Evolutionary conservation across 148 eudicot species (phyloP).

Genomic region (Oxyria digyna): DNA sequence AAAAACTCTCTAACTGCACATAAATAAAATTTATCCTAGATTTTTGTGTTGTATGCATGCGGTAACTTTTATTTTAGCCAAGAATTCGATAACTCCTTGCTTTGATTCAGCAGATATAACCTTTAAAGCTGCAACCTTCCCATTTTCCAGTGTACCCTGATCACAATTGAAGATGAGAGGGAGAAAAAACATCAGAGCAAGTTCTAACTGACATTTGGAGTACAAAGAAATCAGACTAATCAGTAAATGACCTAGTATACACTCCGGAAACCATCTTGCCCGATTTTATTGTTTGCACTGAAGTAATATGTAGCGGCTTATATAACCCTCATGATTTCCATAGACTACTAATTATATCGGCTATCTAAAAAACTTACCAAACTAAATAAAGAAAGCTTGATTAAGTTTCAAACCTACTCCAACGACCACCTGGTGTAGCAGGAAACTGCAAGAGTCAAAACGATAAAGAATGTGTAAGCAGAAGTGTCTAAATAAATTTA

Average conservation of each 20-base stretch:
- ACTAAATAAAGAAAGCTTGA: slow-evolving; percentile 85
- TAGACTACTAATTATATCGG: neutral
- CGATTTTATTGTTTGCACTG: slow-evolving; percentile 2
- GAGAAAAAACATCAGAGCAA: neutral
- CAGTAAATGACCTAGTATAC: neutral
- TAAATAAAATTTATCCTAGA: too few species aligned
- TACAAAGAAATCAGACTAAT: neutral
- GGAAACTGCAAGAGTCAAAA: slow-evolving; percentile 53
- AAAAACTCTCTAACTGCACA: too few species aligned
- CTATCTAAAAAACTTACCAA: slow-evolving; percentile 17
- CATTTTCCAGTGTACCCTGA: slow-evolving; percentile 41
- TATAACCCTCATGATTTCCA: too few species aligned
- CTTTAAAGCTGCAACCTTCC: slow-evolving; percentile 38
- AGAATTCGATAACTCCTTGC: slow-evolving; percentile 40
- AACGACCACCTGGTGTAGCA: slow-evolving; percentile 93
- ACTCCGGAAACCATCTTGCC: slow-evolving; percentile 1
- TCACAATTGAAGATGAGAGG: neutral
- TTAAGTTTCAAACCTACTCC: slow-evolving; percentile 92
- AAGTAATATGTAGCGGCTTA: neutral
- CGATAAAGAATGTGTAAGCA: neutral
- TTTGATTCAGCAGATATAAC: slow-evolving; percentile 40
- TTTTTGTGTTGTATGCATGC: slow-evolving; percentile 34
- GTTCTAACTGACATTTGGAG: neutral
- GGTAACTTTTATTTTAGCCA: slow-evolving; percentile 34
- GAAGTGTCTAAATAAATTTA: neutral